Evolutionary conservation across 768 basidiomycete species (phyloP).

Genomic region (Holtermanniella nyarrowii): DNA sequence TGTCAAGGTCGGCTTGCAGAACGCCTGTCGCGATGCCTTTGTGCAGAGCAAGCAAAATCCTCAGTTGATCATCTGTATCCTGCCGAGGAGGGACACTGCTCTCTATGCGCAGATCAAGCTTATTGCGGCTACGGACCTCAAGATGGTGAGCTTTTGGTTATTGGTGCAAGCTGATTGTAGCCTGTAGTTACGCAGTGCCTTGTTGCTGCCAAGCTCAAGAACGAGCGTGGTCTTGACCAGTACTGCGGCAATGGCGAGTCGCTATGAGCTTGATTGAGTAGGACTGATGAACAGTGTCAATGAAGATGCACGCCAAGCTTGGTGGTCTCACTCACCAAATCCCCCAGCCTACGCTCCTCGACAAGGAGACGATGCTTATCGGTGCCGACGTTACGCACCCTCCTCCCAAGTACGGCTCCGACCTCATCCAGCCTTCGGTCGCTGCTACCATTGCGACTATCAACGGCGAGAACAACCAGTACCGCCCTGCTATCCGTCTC

Average conservation of each 20-base stretch:
- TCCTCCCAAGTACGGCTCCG: slow-evolving; percentile 25
- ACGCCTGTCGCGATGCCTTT: slow-evolving; percentile 28
- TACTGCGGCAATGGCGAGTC: slow-evolving; percentile 30
- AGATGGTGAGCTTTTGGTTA: neutral
- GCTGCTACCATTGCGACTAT: slow-evolving; percentile 41
- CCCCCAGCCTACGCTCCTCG: slow-evolving; percentile 21
- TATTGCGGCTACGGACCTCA: neutral
- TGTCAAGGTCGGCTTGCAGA: slow-evolving; percentile 13
- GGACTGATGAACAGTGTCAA: neutral
- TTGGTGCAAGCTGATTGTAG: slow-evolving; percentile 2
- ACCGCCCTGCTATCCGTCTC: slow-evolving; percentile 31
- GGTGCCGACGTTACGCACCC: slow-evolving; percentile 40
- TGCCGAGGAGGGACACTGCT: slow-evolving; percentile 17
- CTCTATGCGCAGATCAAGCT: neutral
- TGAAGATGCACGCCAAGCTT: slow-evolving; percentile 33
- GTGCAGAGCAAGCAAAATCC: slow-evolving; percentile 22
- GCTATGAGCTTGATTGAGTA: neutral
- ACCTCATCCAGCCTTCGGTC: slow-evolving; percentile 28
- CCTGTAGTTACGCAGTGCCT: slow-evolving; percentile 40
- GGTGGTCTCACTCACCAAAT: slow-evolving; percentile 37
- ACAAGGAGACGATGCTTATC: slow-evolving; percentile 39
- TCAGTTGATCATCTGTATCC: slow-evolving; percentile 34
- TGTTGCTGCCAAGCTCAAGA: slow-evolving; percentile 32
- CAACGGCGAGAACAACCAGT: slow-evolving; percentile 27
- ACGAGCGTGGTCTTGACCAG: slow-evolving; percentile 25